Percentiles rank a stretch among this genome's conserved stretches.
These are phyloP conservation scores for Parastagonospora avenae DNA, from an alignment of 2,329 filamentous ascomycete species.

Conservation along the genomic window DNA sequence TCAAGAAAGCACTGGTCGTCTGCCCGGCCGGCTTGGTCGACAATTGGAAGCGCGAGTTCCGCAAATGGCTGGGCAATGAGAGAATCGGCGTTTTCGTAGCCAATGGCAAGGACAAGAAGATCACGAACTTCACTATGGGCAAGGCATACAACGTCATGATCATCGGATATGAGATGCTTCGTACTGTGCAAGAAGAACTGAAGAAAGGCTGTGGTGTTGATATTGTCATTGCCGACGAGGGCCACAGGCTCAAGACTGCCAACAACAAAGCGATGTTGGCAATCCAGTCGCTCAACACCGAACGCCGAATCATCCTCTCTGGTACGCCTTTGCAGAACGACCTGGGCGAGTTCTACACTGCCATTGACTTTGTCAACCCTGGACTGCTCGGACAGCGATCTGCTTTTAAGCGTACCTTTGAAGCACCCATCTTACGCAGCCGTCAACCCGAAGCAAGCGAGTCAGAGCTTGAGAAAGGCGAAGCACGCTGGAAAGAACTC, in stretches of 20 bases:
- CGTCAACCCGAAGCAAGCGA: conserved; percentile 66
- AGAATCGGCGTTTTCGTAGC: conserved; percentile 71
- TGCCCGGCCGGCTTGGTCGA: conserved; percentile 74
- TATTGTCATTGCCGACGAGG: conserved; percentile 73
- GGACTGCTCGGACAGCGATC: conserved; percentile 66
- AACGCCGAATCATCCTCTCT: conserved; percentile 66
- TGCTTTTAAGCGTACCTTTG: conserved; percentile 68
- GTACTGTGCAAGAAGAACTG: conserved; percentile 68
- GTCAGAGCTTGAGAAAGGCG: conserved; percentile 67
- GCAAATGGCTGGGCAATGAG: conserved; percentile 75
- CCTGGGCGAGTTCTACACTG: conserved; percentile 68
- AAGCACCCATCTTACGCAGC: conserved; percentile 67
- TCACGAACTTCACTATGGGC: conserved; percentile 72
- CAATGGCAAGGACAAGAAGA: conserved; percentile 60
- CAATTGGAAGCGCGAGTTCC: conserved; percentile 75
- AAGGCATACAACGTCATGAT: conserved; percentile 73
- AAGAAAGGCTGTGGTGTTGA: conserved; percentile 68
- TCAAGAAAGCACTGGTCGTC: conserved; percentile 74
- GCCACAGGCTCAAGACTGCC: conserved; percentile 69
- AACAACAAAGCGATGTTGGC: conserved; percentile 71
- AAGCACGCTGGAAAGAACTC: conserved; percentile 66
- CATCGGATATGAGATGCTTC: conserved; percentile 73
- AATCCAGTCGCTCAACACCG: conserved; percentile 67
- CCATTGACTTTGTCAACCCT: conserved; percentile 72
- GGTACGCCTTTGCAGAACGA: conserved; percentile 74